Evolutionary conservation across 1,139 yeast species (phyloP), one percentile per base, ranked within the genome.

Genomic region (Scheffersomyces illinoinensis): DNA sequence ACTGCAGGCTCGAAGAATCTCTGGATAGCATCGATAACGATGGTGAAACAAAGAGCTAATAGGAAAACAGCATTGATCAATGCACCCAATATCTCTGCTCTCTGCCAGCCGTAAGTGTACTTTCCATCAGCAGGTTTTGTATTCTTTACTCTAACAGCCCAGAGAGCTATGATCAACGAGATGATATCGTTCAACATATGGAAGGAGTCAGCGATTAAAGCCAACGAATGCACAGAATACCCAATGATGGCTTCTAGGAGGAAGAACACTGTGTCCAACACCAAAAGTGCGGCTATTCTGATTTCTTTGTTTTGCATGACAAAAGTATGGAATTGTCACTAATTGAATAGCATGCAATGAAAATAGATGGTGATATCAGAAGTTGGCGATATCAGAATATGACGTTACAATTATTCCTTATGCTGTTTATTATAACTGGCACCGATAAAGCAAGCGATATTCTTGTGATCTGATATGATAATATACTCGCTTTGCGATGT

Each of bases 171-270:
- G 24, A 93, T 67, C 54, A 95, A 79, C 1, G 98, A 92, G 59
- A 95, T 88, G 59, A 95, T 91, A 76, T 95, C 99, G 75, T 95
- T 95, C 64, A 95, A 81, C 98, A 95, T 95, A 74, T 95, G 99
- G 83, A 95, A 95, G 1, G 98, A 90, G 72, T 96, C 99, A 1
- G 98, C 98, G 62, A 93, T 88, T 58, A 93, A 82, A 0, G 98
- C 98, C 69, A 93, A 81, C 1, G 98, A 93, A 72, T 93, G 96
- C 47, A 93, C 97, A 23, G 93, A 82, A 73, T 93, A 93, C 8
- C 97, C 97, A 56, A 91, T 85, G 59, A 87, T 86, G 56, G 93
- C 88, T 72, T 95, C 99, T 62, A 95, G 71, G 53, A 95, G 79
- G 82, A 96, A 95, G 78, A 95, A 95, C 3, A 84, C 73, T 4